phyloP scores from a whole-genome alignment of 73 alveolate genomes.

The Breviolum minutum region DNA sequence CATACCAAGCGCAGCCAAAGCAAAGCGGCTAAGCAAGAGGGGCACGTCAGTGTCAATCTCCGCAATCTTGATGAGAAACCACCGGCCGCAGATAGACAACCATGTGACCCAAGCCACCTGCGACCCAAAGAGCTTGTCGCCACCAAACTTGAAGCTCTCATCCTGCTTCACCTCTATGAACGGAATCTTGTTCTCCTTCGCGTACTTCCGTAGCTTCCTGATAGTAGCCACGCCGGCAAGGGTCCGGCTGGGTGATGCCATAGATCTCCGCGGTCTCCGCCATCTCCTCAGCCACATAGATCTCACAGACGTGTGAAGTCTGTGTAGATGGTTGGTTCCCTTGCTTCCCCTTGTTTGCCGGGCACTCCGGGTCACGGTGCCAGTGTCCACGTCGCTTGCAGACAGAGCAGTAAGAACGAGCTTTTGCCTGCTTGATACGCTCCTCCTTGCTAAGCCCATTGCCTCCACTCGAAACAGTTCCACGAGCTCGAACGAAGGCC shows the following conservation, averaged over 20 bases:
- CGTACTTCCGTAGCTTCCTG: not conserved
- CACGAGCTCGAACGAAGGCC: not conserved
- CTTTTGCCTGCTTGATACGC: not conserved
- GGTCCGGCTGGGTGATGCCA: not conserved
- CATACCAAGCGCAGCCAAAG: not conserved
- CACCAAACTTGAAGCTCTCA: not conserved
- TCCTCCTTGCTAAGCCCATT: not conserved
- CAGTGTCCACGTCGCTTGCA: not conserved
- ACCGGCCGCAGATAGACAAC: not conserved
- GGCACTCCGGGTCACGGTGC: not conserved
- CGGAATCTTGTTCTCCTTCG: not conserved
- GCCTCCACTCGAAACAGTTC: not conserved
- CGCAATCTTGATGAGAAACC: conserved; percentile 1
- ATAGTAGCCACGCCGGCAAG: not conserved
- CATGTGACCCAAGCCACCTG: not conserved
- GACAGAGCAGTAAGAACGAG: not conserved
- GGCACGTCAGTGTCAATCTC: not conserved
- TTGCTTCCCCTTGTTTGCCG: not conserved
- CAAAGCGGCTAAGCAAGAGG: not conserved
- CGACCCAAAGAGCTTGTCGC: not conserved
- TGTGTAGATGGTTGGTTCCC: not conserved
- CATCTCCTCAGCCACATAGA: not conserved
- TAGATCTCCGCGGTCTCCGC: not conserved
- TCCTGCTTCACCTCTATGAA: not conserved
- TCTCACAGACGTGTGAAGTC: not conserved